Conservation (phyloP, 2,329 filamentous ascomycete genomes). For the Parafenestella ontariensis region DNA sequence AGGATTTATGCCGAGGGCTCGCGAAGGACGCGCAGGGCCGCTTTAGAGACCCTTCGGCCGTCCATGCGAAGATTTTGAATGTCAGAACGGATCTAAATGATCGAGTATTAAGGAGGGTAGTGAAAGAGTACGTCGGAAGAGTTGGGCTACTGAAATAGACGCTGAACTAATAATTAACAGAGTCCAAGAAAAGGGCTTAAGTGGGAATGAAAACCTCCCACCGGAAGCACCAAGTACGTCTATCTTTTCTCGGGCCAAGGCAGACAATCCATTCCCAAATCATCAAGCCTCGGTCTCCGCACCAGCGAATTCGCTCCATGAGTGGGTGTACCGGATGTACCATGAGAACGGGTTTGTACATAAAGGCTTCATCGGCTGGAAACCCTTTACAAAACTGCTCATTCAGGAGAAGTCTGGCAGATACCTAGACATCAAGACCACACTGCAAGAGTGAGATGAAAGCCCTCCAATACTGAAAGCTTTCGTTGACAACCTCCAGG, state of each 20-base stretch:
- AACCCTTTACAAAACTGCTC: not conserved
- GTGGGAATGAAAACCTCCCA: not conserved
- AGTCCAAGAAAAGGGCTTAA: not conserved
- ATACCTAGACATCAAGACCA: not conserved
- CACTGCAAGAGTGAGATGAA: not conserved
- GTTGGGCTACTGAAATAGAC: not conserved
- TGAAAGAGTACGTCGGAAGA: not conserved
- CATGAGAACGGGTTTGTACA: not conserved
- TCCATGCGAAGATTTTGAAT: not conserved
- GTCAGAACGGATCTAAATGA: not conserved
- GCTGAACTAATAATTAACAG: not conserved
- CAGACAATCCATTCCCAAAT: not conserved
- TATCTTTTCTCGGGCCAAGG: not conserved
- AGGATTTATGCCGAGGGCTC: not conserved
- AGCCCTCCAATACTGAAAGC: not conserved
- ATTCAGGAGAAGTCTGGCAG: not conserved
- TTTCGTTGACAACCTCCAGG: not conserved
- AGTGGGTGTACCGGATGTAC: not conserved
- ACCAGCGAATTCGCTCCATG: not conserved
- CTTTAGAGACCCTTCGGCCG: not conserved
- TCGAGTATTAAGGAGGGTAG: not conserved
- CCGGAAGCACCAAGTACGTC: not conserved
- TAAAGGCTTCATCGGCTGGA: not conserved
- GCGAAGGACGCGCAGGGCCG: not conserved
- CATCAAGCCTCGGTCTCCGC: too few relatives aligned